Evolutionary conservation across 371 early-diverging fungal species (phyloP).

Genomic region (Mortierella sp.): DNA sequence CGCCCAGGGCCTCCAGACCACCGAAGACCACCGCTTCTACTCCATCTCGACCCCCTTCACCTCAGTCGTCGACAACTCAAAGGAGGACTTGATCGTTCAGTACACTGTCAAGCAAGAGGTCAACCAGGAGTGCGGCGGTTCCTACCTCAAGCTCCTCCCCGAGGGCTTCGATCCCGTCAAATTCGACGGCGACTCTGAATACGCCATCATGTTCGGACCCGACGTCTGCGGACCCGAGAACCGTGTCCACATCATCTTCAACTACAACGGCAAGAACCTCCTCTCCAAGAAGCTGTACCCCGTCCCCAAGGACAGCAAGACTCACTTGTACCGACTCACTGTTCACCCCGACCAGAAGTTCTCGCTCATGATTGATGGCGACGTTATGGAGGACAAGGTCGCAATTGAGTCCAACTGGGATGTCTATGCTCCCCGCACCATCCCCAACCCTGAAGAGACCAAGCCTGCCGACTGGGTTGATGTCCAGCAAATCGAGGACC

Average conservation of each 20-base stretch:
- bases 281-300: conserved; percentile 74
- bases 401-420: conserved; percentile 89
- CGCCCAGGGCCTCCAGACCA: conserved; percentile 82
- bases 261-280: conserved; percentile 94
- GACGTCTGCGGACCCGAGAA: conserved; percentile 95
- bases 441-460: conserved; percentile 88
- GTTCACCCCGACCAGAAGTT: conserved; percentile 92
- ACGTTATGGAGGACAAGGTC: conserved; percentile 64
- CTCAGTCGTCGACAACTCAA: conserved; percentile 78
- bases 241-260: conserved; percentile 96
- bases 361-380: conserved; percentile 84
- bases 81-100: conserved; percentile 86
- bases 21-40: conserved; percentile 91
- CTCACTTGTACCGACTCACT: conserved; percentile 93
- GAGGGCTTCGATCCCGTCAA: conserved; percentile 74
- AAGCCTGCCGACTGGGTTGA: conserved; percentile 98
- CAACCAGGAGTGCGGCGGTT: conserved; percentile 96
- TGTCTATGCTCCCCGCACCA: conserved; percentile 84
- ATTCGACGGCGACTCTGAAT: conserved; percentile 92
- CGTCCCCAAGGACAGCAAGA: conserved; percentile 79
- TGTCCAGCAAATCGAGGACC: conserved; percentile 84
- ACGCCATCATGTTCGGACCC: conserved; percentile 97
- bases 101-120: conserved; percentile 97
- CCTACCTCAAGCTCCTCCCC: conserved; percentile 89
- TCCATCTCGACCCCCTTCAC: conserved; percentile 82